Evolutionary conservation across 352 stramenopile species (phyloP).

Genomic region (Lagenidium giganteum): DNA sequence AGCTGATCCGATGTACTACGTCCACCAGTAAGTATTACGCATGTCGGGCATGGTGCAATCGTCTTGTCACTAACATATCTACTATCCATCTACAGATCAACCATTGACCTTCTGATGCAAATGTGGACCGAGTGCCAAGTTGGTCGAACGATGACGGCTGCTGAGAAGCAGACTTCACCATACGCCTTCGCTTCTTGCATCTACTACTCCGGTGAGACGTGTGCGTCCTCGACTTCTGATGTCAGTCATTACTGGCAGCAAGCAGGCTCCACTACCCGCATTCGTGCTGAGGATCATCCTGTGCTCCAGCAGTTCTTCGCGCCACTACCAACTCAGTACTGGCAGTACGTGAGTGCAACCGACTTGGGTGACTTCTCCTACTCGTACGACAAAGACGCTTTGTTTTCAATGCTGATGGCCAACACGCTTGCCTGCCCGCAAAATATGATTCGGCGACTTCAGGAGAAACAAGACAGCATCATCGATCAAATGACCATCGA

Average conservation of each 20-base stretch:
- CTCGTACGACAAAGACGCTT: conserved; percentile 46
- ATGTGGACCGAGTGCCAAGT: conserved; percentile 70
- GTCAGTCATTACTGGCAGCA: conserved; percentile 46
- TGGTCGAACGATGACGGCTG: conserved; percentile 35
- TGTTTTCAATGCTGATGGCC: conserved; percentile 31
- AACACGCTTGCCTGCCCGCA: conserved; percentile 32
- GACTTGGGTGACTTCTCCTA: conserved; percentile 57
- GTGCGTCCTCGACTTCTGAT: conserved; percentile 28
- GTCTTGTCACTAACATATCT: neutral
- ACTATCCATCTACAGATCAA: conserved; percentile 24
- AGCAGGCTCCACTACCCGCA: conserved; percentile 10
- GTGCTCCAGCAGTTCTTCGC: conserved; percentile 40
- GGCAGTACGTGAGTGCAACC: conserved; percentile 39
- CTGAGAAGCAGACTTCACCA: conserved; percentile 38
- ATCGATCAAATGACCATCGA: too few species aligned
- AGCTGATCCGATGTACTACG: conserved; percentile 73
- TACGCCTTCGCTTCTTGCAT: conserved; percentile 49
- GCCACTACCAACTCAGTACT: conserved; percentile 52
- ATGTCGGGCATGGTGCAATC: neutral
- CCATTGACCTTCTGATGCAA: conserved; percentile 53
- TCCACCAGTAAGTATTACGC: conserved; percentile 54
- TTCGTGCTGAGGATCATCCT: conserved; percentile 36
- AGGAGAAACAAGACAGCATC: neutral
- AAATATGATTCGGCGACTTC: conserved; percentile 25
- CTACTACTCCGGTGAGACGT: conserved; percentile 12